phyloP scores from a whole-genome alignment of 495 filamentous ascomycete species.

The Achaetomiella virescens region DNA sequence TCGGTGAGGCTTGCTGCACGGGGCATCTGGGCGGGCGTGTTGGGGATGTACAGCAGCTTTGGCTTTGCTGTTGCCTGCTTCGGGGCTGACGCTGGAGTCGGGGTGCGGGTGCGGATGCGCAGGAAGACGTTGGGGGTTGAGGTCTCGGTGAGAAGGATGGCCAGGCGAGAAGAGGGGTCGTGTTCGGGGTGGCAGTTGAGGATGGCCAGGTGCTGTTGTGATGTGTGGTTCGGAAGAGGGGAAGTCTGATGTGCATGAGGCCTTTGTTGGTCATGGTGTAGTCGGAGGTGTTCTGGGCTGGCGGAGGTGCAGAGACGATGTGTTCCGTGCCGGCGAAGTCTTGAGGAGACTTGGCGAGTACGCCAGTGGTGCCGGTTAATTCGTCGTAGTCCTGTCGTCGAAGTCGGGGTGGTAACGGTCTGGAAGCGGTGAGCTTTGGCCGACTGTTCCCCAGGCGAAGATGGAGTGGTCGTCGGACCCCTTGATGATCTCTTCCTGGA shows the following conservation, averaged over 20 bases:
- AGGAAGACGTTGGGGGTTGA: constrained; percentile 18
- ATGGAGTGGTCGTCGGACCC: constrained; percentile 25
- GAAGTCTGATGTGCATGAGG: constrained; percentile 17
- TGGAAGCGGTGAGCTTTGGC: background rate
- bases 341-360: constrained; percentile 15
- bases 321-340: constrained; percentile 17
- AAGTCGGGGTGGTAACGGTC: constrained; percentile 1
- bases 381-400: constrained; percentile 16
- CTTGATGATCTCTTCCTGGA: constrained; percentile 31
- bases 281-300: background rate
- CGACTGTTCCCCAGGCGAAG: constrained; percentile 24
- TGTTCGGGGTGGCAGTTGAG: constrained; percentile 15
- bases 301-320: constrained; percentile 4
- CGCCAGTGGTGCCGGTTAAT: constrained; percentile 4
- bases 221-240: constrained; percentile 3
- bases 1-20: constrained; percentile 4
- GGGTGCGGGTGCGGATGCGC: constrained; percentile 13
- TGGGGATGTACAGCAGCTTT: constrained; percentile 15
- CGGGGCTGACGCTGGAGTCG: constrained; percentile 8
- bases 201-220: constrained; percentile 15
- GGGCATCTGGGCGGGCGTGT: background rate
- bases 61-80: constrained; percentile 7
- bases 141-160: constrained; percentile 17
- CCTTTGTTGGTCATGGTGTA: constrained; percentile 26
- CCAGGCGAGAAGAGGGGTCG: constrained; percentile 14